Base-by-base conservation (phyloP, 2,329 filamentous ascomycete species). In the Fusarium nanum region DNA sequence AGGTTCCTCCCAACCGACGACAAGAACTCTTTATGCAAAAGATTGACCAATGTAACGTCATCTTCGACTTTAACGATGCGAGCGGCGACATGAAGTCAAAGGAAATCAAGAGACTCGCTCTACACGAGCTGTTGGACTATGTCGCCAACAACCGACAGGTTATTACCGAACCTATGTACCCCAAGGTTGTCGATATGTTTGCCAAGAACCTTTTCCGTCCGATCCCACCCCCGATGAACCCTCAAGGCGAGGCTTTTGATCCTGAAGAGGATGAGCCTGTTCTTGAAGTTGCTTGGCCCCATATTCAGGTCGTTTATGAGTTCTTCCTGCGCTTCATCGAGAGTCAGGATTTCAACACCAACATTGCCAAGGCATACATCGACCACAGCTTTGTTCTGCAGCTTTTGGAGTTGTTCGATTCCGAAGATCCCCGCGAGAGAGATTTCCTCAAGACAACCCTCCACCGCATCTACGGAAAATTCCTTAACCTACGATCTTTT, bases 21-120 rank as follows among this genome's bases (percentile, higher is more conserved):
- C 94, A 98, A 82, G 95, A 98, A 75, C 88, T 99, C 20, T 99
- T 99, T 83, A 98, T 99, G 94, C 94, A 98, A 79, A 99, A 99
- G 86, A 96, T 99, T 75, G 96, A 98, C 77, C 96, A 99, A 81
- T 99, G 96, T 85, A 99, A 99, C 79, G 97, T 99, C 84, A 99
- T 99, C 76, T 99, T 99, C 79, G 96, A 99, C 83, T 99, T 99
- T 84, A 99, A 98, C 79, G 96, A 99, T 81, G 93, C 95, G 50
- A 97, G 93, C 72, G 94, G 92, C 73, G 96, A 99, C 79, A 98
- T 99, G 94, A 99, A 99, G 82, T 97, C 95, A 49, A 99, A 99
- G 84, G 96, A 99, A 83, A 98, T 99, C 86, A 99, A 99, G 86
- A 89, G 96, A 77, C 85, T 99, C 73, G 96, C 96, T 44, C 87